Conservation (phyloP, 208 protist genomes). For the Acanthamoeba lugdunensis region DNA sequence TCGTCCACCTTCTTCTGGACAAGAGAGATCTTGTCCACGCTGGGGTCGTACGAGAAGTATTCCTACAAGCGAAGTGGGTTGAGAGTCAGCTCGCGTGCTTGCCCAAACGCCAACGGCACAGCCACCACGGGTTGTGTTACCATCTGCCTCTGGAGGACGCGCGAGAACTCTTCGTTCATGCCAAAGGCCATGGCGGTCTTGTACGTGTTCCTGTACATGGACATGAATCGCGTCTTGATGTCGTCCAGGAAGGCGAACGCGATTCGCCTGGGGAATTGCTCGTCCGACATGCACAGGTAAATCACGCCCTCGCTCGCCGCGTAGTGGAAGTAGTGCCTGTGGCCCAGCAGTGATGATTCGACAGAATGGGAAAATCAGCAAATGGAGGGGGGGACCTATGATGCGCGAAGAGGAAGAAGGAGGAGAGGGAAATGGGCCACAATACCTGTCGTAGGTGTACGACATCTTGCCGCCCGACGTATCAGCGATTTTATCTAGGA, state of each 20-base stretch:
- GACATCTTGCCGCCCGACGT: conserved; percentile 85
- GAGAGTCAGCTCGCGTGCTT: background rate
- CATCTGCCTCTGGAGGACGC: conserved; percentile 85
- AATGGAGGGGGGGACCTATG: background rate
- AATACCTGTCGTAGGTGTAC: conserved; percentile 89
- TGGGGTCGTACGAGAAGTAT: conserved; percentile 81
- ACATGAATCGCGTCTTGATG: conserved; percentile 84
- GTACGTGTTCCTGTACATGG: conserved; percentile 81
- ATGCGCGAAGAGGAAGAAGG: conserved; percentile 39
- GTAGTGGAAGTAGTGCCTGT: conserved; percentile 90
- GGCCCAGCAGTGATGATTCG: conserved; percentile 1
- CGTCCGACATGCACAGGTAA: conserved; percentile 89
- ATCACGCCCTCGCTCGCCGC: conserved; percentile 84
- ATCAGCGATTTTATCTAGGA: conserved; percentile 86
- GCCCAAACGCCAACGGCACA: background rate
- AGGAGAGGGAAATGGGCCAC: background rate
- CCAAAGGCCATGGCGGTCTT: conserved; percentile 79
- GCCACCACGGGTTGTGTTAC: conserved; percentile 2
- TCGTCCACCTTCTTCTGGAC: conserved; percentile 85
- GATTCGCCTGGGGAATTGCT: conserved; percentile 85
- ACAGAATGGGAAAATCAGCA: background rate
- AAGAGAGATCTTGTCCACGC: conserved; percentile 78
- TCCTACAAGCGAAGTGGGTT: conserved; percentile 1
- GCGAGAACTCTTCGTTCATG: conserved; percentile 87
- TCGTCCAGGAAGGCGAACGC: conserved; percentile 89